These are phyloP conservation scores for Quercus lobata DNA, from an alignment of 331 rosid species.

Conservation along the genomic window DNA sequence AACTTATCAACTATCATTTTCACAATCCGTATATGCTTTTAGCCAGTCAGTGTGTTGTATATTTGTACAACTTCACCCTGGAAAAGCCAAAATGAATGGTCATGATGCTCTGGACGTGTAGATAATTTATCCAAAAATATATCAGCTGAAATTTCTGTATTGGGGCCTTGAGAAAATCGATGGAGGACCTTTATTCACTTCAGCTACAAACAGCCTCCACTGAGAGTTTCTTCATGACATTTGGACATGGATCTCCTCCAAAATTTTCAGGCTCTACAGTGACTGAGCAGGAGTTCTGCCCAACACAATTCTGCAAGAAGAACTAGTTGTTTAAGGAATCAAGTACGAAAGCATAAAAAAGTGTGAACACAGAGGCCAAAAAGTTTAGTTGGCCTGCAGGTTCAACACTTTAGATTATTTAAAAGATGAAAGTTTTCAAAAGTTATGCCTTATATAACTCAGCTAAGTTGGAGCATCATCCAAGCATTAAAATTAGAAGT, in stretches of 20 bases:
- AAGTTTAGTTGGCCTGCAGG: background rate
- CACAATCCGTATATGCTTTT: slow-evolving; percentile 45
- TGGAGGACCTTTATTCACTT: slow-evolving; percentile 27
- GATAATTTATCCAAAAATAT: slow-evolving; percentile 22
- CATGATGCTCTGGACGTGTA: slow-evolving; percentile 27
- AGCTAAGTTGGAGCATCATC: background rate
- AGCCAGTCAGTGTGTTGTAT: slow-evolving; percentile 68
- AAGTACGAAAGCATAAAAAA: background rate
- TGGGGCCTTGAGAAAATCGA: slow-evolving; percentile 16
- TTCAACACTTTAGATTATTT: background rate
- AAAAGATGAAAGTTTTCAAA: background rate
- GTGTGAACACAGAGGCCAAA: background rate
- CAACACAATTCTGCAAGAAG: slow-evolving; percentile 73
- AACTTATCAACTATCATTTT: slow-evolving; percentile 45
- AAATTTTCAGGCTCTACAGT: slow-evolving; percentile 65
- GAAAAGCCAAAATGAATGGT: slow-evolving; percentile 57
- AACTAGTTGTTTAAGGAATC: background rate
- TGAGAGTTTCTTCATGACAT: slow-evolving; percentile 76
- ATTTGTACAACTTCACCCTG: slow-evolving; percentile 76
- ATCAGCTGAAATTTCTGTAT: slow-evolving; percentile 11
- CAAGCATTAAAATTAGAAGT: background rate
- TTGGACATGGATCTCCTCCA: slow-evolving; percentile 96
- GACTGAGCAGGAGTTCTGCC: slow-evolving; percentile 67
- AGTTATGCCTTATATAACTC: background rate
- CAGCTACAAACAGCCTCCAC: slow-evolving; percentile 83